Percentiles rank a stretch among this genome's conserved stretches.
phyloP scores from a whole-genome alignment of 306 rosid species.

The Sicyos edulis region DNA sequence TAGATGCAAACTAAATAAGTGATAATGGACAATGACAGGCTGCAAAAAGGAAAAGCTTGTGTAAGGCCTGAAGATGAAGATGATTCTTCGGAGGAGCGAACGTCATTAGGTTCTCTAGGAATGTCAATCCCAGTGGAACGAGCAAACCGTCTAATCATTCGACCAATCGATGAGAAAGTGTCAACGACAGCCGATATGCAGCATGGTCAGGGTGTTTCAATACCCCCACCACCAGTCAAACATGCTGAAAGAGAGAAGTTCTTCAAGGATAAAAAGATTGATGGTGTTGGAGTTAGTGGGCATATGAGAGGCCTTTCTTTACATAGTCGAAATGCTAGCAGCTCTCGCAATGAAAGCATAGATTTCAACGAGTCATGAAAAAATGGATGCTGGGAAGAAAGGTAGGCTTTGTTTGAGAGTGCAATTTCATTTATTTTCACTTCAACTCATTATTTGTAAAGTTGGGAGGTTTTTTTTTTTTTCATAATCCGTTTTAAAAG shows the following conservation, averaged over 20 bases:
- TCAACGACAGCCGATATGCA: conserved; percentile 31
- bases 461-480: not conserved
- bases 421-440: conserved; percentile 9
- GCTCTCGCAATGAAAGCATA: conserved; percentile 81
- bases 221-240: conserved; percentile 94
- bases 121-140: conserved; percentile 44
- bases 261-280: conserved; percentile 73
- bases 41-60: conserved; percentile 94
- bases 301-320: conserved; percentile 75
- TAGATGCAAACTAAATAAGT: not conserved
- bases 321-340: conserved; percentile 70
- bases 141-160: conserved; percentile 70
- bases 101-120: conserved; percentile 45
- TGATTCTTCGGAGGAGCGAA: conserved; percentile 33
- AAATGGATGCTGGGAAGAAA: not conserved
- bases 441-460: conserved; percentile 16
- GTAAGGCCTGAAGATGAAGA: conserved; percentile 73
- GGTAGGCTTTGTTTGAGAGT: conserved; percentile 7
- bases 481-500: not conserved
- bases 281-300: conserved; percentile 46
- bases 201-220: conserved; percentile 37
- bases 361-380: conserved; percentile 56
- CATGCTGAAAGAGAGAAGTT: conserved; percentile 73
- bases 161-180: conserved; percentile 50
- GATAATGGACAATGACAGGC: conserved; percentile 38